Base-by-base conservation (phyloP, 2,329 filamentous ascomycete genomes). In the Volutella citrinella region DNA sequence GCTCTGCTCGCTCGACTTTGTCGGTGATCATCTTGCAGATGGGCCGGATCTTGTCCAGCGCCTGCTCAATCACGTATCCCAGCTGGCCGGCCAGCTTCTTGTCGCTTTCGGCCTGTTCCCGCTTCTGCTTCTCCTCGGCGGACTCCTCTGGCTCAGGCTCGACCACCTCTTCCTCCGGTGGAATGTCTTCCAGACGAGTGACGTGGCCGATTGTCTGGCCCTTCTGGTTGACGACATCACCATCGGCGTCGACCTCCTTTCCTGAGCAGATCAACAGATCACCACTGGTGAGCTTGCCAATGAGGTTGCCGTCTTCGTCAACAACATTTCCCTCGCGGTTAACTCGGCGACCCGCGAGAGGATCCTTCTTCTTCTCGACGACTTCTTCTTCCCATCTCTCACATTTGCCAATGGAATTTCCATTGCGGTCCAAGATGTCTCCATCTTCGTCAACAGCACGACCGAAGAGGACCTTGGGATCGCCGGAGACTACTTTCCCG, bases 21-120 rank as follows among this genome's bases (percentile, higher is more conserved):
- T 89, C 83, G 5, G 79, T 85, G 61, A 95, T 95, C 69, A 88
- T 77, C 66, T 86, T 88, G 71, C 86, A 85, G 55, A 95, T 80
- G 9, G 89, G 89, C 48, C 85, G 81, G 56, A 95, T 78, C 59
- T 82, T 85, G 54, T 95, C 87, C 7, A 95, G 73, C 11, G 87
- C 87, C 59, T 90, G 80, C 54, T 83, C 76, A 48, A 94, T 78
- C 51, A 84, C 83, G 36, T 64, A 68, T 10, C 74, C 70, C 69
- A 95, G 89, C 66, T 86, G 83, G 42, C 76, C 72, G 2, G 89
- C 89, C 22, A 95, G 74, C 65, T 94, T 79, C 45, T 72, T 73
- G 57, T 95, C 87, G 42, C 82, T 71, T 57, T 78, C 79, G 7
- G 72, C 68, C 49, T 76, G 63, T 43, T 76, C 68, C 11, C 72